Conservation (phyloP, 805 yeast species). For the Clavispora phyllophila region DNA sequence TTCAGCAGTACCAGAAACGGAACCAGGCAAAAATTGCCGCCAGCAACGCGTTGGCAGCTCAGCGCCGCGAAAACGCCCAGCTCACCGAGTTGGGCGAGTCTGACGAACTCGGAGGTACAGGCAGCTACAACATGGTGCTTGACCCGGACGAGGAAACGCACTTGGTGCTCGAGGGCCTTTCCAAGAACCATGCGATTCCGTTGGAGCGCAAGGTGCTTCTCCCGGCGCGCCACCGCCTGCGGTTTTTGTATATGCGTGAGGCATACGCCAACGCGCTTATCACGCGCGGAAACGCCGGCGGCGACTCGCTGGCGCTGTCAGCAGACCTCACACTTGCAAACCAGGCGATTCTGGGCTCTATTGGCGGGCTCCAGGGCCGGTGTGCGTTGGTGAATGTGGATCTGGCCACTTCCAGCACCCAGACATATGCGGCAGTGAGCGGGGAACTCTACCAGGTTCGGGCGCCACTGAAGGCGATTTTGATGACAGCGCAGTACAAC, state of each 20-base stretch:
- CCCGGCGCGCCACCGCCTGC: slow-evolving; percentile 66
- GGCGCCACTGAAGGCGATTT: slow-evolving; percentile 42
- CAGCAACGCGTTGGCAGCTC: slow-evolving; percentile 73
- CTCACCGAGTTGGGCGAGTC: slow-evolving; percentile 23
- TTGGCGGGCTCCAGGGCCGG: slow-evolving; percentile 78
- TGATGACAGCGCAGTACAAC: slow-evolving; percentile 39
- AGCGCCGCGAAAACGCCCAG: slow-evolving; percentile 62
- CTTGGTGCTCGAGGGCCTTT: slow-evolving; percentile 84
- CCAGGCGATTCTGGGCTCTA: slow-evolving; percentile 44
- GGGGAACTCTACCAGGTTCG: slow-evolving; percentile 47
- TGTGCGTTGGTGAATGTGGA: slow-evolving; percentile 71
- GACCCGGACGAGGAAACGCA: slow-evolving; percentile 93
- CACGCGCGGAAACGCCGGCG: slow-evolving; percentile 53
- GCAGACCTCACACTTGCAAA: slow-evolving; percentile 39
- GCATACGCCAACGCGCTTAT: slow-evolving; percentile 85
- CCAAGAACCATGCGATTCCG: slow-evolving; percentile 76
- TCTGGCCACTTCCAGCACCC: slow-evolving; percentile 26
- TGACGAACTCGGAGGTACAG: slow-evolving; percentile 23
- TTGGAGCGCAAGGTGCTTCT: slow-evolving; percentile 68
- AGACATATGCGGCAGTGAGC: slow-evolving; percentile 53
- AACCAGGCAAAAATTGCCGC: slow-evolving; percentile 89
- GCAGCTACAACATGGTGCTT: slow-evolving; percentile 42
- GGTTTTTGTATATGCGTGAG: slow-evolving; percentile 84
- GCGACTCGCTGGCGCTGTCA: slow-evolving; percentile 23
- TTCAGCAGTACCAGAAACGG: slow-evolving; percentile 86